Base-by-base conservation (phyloP, 2,329 filamentous ascomycete genomes). In the Mariannaea sp. region DNA sequence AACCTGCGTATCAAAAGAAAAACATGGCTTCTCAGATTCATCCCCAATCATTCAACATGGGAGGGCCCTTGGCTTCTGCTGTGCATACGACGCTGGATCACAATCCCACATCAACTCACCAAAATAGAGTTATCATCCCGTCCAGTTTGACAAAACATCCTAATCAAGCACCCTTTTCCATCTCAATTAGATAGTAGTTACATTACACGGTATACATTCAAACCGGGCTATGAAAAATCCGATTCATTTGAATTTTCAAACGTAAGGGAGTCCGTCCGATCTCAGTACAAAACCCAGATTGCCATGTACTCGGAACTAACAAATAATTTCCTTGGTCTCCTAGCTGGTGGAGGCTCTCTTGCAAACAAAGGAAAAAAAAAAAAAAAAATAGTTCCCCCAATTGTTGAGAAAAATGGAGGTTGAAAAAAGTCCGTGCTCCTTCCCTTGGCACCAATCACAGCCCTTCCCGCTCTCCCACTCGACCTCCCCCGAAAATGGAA, bases 361-460 rank as follows among this genome's bases (percentile, higher is more conserved):
- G n/a, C n/a, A n/a, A n/a, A 35, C 33, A 30, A 8, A 9, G 22
- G 22, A 45, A 40, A 26, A 52, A 45, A 29, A 29, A 45, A 40
- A 26, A 52, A 45, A 29, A 29, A 22, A 7, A 13, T 22, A 30
- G 14, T 40, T 55, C 57, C 65, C 65, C 65, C 65, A 68, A 68
- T 68, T 68, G 65, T 68, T 68, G 65, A 68, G 65, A 65, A 59
- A 41, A 49, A n/a, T 14, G 33, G 5, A 13, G 41, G 66, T 62
- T 57, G 24, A 49, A n/a, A 32, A 42, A 9, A 19, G 32, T 20
- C 41, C 45, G 29, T 29, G 8, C 49, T 35, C 35, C 27, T 26
- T 52, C 35, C n/a, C 51, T 45, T 27, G 38, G 33, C 50, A 17
- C 39, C 63, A 59, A 66, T 64, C 60, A 59, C 42, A 42, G 46